Evolutionary conservation across 176 grass and related monocot species (phyloP).

Genomic region (Alloteropsis semialata): DNA sequence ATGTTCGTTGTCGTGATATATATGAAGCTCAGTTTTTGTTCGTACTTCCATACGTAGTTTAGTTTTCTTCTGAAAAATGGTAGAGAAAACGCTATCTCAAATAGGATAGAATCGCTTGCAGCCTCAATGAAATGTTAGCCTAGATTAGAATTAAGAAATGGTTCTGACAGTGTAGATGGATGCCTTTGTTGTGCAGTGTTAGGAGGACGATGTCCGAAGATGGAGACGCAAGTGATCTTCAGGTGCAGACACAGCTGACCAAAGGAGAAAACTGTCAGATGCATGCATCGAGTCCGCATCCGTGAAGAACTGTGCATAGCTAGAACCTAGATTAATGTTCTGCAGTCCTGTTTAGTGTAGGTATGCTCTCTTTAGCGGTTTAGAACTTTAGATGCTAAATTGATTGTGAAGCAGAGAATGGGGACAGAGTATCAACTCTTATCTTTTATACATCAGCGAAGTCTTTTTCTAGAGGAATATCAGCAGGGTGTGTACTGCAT

Average conservation of each 20-base stretch:
- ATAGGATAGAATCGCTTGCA: neutral
- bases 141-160: neutral
- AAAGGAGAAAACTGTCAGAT: neutral
- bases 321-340: neutral
- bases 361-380: neutral
- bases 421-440: neutral
- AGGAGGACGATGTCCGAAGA: slow-evolving; percentile 1
- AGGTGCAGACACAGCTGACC: neutral
- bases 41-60: too few relatives aligned
- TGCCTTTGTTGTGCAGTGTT: neutral
- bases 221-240: neutral
- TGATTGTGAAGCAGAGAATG: neutral
- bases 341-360: too few relatives aligned
- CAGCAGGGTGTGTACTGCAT: neutral
- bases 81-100: neutral
- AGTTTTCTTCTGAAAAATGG: neutral
- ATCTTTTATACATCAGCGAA: neutral
- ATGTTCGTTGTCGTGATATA: neutral
- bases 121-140: neutral
- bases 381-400: neutral
- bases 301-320: neutral
- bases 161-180: neutral
- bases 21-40: neutral
- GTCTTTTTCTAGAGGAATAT: neutral
- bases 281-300: neutral